phyloP scores from a whole-genome alignment of 2,329 filamentous ascomycete species.

The Talaromyces sp. region DNA sequence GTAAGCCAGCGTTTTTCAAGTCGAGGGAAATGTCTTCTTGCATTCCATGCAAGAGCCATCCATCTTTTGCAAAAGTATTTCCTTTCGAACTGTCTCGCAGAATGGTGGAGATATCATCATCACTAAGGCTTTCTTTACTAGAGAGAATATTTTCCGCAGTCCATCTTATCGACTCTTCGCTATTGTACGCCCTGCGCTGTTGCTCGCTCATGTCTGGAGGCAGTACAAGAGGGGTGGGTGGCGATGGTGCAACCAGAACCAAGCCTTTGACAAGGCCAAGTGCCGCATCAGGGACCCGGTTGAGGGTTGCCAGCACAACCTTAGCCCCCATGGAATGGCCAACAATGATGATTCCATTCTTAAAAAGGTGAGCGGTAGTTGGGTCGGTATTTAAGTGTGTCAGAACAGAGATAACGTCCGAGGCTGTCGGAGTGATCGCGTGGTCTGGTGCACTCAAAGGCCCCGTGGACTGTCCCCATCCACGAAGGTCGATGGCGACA shows the following conservation, averaged over 20 bases:
- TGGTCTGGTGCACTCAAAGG: conserved; percentile 20
- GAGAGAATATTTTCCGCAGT: conserved; percentile 29
- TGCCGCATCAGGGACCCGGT: neutral
- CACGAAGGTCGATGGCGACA: conserved; percentile 29
- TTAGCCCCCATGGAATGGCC: conserved; percentile 40
- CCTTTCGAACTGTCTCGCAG: conserved; percentile 26
- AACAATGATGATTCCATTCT: conserved; percentile 24
- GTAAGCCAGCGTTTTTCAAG: conserved; percentile 12
- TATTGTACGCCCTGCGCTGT: conserved; percentile 29
- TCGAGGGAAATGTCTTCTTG: conserved; percentile 24
- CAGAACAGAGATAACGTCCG: conserved; percentile 14
- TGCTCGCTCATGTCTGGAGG: conserved; percentile 28
- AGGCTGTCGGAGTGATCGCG: conserved; percentile 17
- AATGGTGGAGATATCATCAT: conserved; percentile 15
- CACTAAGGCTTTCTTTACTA: conserved; percentile 6
- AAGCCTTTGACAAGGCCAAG: conserved; percentile 21
- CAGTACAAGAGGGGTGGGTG: conserved; percentile 26
- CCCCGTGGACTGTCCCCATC: conserved; percentile 32
- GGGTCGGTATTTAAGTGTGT: conserved; percentile 9
- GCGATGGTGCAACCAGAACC: conserved; percentile 30
- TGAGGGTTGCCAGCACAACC: conserved; percentile 22
- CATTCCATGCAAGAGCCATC: conserved; percentile 32
- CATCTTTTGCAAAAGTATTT: conserved; percentile 23
- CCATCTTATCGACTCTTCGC: conserved; percentile 22
- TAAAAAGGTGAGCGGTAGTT: conserved; percentile 18